Conservation (phyloP, 345 rosid species). For the Eucalyptus cloeziana region DNA sequence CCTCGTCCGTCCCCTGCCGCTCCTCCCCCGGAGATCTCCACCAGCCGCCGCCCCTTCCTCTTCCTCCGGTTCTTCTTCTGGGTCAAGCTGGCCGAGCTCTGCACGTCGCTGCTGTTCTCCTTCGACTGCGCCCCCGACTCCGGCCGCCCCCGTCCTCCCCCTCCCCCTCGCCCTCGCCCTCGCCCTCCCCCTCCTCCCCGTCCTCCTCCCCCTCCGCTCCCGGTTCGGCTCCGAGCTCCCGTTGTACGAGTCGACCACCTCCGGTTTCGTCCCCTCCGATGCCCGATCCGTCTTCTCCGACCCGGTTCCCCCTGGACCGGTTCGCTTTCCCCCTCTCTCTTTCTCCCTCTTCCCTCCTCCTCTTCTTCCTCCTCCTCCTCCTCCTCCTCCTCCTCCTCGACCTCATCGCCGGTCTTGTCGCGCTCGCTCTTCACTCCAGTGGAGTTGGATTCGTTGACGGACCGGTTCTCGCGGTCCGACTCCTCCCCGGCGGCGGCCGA, state of each 20-base stretch:
- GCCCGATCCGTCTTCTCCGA: slow-evolving; percentile 21
- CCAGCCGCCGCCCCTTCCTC: slow-evolving; percentile 8
- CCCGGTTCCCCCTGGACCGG: slow-evolving; percentile 3
- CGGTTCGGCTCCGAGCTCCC: slow-evolving; percentile 11
- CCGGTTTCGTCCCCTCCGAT: slow-evolving; percentile 6
- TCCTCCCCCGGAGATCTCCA: slow-evolving; percentile 6
- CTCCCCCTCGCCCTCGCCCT: slow-evolving; percentile 19
- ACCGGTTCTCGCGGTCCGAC: slow-evolving; percentile 48
- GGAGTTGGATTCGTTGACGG: slow-evolving; percentile 80
- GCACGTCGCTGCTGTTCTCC: slow-evolving; percentile 31
- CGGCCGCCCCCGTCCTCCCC: slow-evolving; percentile 11
- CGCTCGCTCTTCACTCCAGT: slow-evolving; percentile 26
- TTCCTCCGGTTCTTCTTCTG: slow-evolving; percentile 11
- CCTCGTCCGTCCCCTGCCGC: slow-evolving; percentile 1
- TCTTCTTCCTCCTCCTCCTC: background rate
- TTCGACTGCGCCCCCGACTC: slow-evolving; percentile 26
- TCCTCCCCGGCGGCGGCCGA: slow-evolving; percentile 25
- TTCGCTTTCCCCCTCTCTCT: background rate
- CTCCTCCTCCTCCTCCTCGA: background rate
- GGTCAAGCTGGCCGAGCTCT: slow-evolving; percentile 44
- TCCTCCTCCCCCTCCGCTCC: background rate
- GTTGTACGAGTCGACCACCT: slow-evolving; percentile 9
- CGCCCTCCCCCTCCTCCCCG: background rate
- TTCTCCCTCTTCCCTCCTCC: background rate
- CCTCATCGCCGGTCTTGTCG: slow-evolving; percentile 6